These are phyloP conservation scores for Flammula alnicola DNA, from an alignment of 1,284 basidiomycete genomes.

Conservation along the genomic window DNA sequence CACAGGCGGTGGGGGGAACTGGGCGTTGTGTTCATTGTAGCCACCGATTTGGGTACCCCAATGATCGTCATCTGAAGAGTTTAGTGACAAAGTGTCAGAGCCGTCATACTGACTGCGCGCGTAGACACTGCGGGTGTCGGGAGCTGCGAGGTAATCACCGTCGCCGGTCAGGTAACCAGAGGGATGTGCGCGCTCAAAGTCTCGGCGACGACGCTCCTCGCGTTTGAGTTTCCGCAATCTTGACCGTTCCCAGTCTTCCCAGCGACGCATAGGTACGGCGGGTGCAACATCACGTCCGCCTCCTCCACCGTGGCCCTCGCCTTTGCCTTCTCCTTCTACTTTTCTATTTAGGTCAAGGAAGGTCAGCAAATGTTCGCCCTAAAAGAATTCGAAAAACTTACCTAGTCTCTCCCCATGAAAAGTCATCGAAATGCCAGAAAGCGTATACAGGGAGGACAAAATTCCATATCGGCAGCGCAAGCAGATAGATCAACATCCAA, in stretches of 20 bases:
- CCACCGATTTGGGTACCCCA: slow-evolving; percentile 88
- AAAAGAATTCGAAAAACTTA: slow-evolving; percentile 41
- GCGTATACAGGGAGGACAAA: slow-evolving; percentile 93
- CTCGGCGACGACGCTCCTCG: slow-evolving; percentile 83
- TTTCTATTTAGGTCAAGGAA: slow-evolving; percentile 63
- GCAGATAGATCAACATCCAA: slow-evolving; percentile 97
- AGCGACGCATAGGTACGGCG: slow-evolving; percentile 87
- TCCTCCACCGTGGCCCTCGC: slow-evolving; percentile 76
- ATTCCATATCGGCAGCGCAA: slow-evolving; percentile 95
- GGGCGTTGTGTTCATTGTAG: slow-evolving; percentile 84
- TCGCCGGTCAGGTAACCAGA: slow-evolving; percentile 69
- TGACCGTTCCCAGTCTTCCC: slow-evolving; percentile 99
- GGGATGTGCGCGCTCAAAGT: slow-evolving; percentile 78
- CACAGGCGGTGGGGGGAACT: slow-evolving; percentile 85
- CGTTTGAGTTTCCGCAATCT: slow-evolving; percentile 89
- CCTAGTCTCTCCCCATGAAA: slow-evolving; percentile 98
- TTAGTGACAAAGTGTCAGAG: slow-evolving; percentile 77
- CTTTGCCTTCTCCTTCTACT: slow-evolving; percentile 88
- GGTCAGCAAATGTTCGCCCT: slow-evolving; percentile 14
- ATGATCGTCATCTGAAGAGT: slow-evolving; percentile 90
- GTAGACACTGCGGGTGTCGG: slow-evolving; percentile 51
- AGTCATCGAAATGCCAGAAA: slow-evolving; percentile 99
- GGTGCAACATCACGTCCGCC: slow-evolving; percentile 61
- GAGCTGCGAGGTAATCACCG: slow-evolving; percentile 60
- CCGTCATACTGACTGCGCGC: slow-evolving; percentile 59